These are phyloP conservation scores for Colletotrichum sp. DNA, from an alignment of 2,329 filamentous ascomycete species.

Conservation along the genomic window DNA sequence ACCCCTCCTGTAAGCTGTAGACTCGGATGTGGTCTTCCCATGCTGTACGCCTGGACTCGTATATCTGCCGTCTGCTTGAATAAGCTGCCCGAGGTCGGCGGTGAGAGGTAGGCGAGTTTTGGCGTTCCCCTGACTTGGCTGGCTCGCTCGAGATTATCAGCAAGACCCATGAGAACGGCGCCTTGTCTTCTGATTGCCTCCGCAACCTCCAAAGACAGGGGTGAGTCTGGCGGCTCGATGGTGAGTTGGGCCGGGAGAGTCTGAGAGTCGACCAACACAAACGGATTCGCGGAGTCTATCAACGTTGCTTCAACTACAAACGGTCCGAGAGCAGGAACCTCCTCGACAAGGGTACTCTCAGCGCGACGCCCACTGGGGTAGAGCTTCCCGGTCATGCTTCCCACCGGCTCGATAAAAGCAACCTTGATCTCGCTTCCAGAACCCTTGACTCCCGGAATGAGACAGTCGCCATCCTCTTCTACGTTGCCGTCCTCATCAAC, in stretches of 20 bases:
- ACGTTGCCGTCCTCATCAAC: constrained; percentile 51
- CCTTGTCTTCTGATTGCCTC: constrained; percentile 59
- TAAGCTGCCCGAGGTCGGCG: not conserved
- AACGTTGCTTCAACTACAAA: constrained; percentile 37
- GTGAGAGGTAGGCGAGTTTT: constrained; percentile 61
- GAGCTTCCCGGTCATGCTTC: constrained; percentile 63
- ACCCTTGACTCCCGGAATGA: constrained; percentile 63
- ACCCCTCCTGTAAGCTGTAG: constrained; percentile 58
- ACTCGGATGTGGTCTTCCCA: constrained; percentile 55
- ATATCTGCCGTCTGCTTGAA: constrained; percentile 36
- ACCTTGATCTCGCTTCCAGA: constrained; percentile 59
- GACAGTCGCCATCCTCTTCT: constrained; percentile 52
- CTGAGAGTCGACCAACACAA: constrained; percentile 56
- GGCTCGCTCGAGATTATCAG: constrained; percentile 37
- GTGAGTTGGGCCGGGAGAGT: constrained; percentile 48
- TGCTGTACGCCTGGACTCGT: constrained; percentile 50
- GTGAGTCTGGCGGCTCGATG: constrained; percentile 37
- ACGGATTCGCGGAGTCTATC: constrained; percentile 42
- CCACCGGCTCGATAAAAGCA: constrained; percentile 63
- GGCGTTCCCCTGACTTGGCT: constrained; percentile 42
- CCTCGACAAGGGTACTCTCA: constrained; percentile 48
- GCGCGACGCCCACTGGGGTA: constrained; percentile 61
- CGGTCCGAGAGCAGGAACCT: constrained; percentile 21
- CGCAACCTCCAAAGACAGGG: constrained; percentile 35
- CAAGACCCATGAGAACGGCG: constrained; percentile 63